phyloP scores from a whole-genome alignment of 2,329 filamentous ascomycete genomes.

The Xylaria sp. region DNA sequence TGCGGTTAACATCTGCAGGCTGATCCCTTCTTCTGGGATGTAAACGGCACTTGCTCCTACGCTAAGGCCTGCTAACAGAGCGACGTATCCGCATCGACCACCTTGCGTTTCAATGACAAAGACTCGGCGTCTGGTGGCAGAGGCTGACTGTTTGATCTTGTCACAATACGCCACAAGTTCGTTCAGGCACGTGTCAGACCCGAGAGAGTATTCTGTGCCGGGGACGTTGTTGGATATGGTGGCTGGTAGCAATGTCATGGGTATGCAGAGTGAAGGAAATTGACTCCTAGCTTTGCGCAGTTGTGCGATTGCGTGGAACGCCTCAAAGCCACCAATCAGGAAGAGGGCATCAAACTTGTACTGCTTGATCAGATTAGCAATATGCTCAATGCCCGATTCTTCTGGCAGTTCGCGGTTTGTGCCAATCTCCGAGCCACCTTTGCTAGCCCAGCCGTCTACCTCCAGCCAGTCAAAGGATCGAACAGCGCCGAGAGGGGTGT shows the following conservation, averaged over 20 bases:
- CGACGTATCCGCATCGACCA: constrained; percentile 92
- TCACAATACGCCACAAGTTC: constrained; percentile 95
- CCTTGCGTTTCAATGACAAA: constrained; percentile 99
- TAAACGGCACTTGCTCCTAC: constrained; percentile 95
- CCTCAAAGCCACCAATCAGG: constrained; percentile 94
- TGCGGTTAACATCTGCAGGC: constrained; percentile 88
- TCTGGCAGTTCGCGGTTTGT: constrained; percentile 93
- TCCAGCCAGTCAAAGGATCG: constrained; percentile 92
- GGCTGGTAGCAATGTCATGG: constrained; percentile 90
- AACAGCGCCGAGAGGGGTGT: constrained; percentile 83
- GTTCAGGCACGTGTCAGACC: constrained; percentile 96
- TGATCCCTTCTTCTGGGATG: constrained; percentile 95
- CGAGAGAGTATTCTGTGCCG: constrained; percentile 95
- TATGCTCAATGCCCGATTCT: constrained; percentile 83
- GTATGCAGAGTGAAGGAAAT: constrained; percentile 90
- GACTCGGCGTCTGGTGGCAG: constrained; percentile 89
- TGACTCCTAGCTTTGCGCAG: constrained; percentile 81
- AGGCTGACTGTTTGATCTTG: constrained; percentile 96
- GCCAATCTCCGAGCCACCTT: constrained; percentile 96
- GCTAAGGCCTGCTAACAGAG: constrained; percentile 88
- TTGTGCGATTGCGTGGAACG: constrained; percentile 91
- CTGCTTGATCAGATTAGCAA: constrained; percentile 83
- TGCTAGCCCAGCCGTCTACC: constrained; percentile 94
- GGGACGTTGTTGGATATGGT: constrained; percentile 99
- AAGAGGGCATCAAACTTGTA: constrained; percentile 94